phyloP scores from a whole-genome alignment of 164 flowering plant genomes.

The Magnolia officinalis region DNA sequence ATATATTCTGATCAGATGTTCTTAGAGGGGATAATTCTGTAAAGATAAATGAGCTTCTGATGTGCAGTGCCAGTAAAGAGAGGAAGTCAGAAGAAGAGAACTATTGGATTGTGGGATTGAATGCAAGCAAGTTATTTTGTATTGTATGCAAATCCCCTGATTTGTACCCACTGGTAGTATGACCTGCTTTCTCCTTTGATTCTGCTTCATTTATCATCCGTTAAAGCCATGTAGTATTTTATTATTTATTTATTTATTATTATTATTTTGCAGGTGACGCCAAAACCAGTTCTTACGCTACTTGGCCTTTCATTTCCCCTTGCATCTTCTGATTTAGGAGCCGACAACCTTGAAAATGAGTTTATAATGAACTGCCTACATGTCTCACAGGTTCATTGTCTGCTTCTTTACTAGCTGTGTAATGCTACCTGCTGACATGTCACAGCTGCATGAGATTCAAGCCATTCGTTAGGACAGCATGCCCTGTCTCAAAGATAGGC shows the following conservation, averaged over 20 bases:
- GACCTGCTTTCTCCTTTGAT: neutral
- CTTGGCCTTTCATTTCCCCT: conserved; percentile 71
- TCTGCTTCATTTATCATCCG: neutral
- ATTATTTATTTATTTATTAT: neutral
- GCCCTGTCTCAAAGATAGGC: too few relatives aligned
- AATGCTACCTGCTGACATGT: neutral
- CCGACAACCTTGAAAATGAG: conserved; percentile 83
- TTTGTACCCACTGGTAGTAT: conserved; percentile 64
- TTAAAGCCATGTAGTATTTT: neutral
- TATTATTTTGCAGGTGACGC: conserved; percentile 51
- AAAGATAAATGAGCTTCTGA: conserved; percentile 1
- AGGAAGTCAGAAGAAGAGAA: conserved; percentile 56
- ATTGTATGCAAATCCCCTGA: conserved; percentile 81
- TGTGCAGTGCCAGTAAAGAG: conserved; percentile 61
- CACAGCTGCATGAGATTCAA: neutral
- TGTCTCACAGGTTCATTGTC: conserved; percentile 58
- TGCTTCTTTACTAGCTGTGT: neutral
- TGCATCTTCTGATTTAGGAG: conserved; percentile 93
- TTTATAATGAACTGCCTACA: conserved; percentile 63
- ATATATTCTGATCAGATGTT: neutral
- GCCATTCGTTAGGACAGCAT: too few relatives aligned
- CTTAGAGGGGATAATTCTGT: neutral
- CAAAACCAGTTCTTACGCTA: conserved; percentile 81
- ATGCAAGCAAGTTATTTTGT: conserved; percentile 69
- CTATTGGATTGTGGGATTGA: conserved; percentile 91